Evolutionary conservation across 257 asterid species (phyloP), one percentile per base, ranked within the genome.

Genomic region (Avicennia marina): DNA sequence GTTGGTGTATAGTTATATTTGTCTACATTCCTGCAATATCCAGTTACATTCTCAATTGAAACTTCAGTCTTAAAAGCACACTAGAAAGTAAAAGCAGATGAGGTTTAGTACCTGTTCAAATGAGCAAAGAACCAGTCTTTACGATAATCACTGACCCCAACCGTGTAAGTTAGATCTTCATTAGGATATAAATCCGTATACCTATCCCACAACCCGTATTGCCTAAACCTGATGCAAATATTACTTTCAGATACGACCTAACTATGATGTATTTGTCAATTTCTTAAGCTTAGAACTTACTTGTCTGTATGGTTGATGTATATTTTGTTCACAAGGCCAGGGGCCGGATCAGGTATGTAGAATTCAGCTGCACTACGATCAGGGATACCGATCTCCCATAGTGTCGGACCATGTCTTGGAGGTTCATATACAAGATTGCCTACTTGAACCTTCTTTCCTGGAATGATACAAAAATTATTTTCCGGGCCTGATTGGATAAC

Each of bases 371-470:
- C 81, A 15, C 65, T 53, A 1, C 89, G 81, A 63, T 81, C 89
- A 0, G 89, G 85, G 56, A 74, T 69, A 55, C 89, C 89, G 18
- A 81, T 81, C 70, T 81, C 89, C 89, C 89, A 81, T 5, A 78
- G 50, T 7, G 85, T 81, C 1, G 89, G 86, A 1, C 89, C 89
- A 2, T 68, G 54, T 70, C 89, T 75, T 15, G 83, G 89, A 25
- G 85, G 83, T 18, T 53, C 17, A 18, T 67, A 81, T 34, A 70
- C 75, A 15, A 70, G 32, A 22, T 64, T 27, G 1, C 77, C 80
- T 4, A 75, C 9, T 39, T 36, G 21, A 56, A 24, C 53, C 57
- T 56, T 27, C 19, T 29, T 50, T 40, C 82, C 81, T 79, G 53
- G n/a, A n/a, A n/a, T n/a, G n/a, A n/a, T n/a, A n/a, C n/a, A n/a